Conservation (phyloP, 1,139 yeast genomes). For the Geotrichum reessii region DNA sequence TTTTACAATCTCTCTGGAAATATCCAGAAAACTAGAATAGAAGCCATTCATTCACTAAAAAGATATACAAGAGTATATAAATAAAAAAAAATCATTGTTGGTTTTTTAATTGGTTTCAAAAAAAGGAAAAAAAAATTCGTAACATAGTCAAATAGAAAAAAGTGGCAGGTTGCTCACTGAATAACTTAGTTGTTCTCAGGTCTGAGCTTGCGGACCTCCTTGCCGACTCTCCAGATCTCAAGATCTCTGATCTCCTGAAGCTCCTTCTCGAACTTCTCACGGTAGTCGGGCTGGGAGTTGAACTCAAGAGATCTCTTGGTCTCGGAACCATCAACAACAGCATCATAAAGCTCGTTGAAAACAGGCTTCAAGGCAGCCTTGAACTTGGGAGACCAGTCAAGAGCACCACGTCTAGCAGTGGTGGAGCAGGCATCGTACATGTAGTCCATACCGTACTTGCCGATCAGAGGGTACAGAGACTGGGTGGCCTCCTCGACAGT, state of each 20-base stretch:
- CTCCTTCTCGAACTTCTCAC: conserved; percentile 93
- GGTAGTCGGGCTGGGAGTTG: conserved; percentile 97
- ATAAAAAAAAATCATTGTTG: too few relatives aligned
- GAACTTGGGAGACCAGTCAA: conserved; percentile 99
- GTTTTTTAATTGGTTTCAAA: too few relatives aligned
- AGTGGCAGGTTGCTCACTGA: neutral
- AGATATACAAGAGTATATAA: too few relatives aligned
- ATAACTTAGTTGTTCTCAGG: conserved; percentile 76
- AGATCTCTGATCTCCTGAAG: conserved; percentile 86
- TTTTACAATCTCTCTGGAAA: neutral
- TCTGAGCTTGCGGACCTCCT: conserved; percentile 98
- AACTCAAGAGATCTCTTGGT: conserved; percentile 96
- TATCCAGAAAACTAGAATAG: neutral
- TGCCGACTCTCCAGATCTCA: conserved; percentile 99
- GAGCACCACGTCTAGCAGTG: conserved; percentile 99
- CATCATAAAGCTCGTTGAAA: conserved; percentile 89
- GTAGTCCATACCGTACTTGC: conserved; percentile 99
- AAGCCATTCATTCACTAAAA: neutral
- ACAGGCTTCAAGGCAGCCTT: conserved; percentile 98
- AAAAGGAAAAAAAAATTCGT: too few relatives aligned
- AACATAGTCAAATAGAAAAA: neutral
- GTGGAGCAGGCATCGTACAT: conserved; percentile 99
- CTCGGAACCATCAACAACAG: conserved; percentile 94
- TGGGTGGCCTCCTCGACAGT: conserved; percentile 99
- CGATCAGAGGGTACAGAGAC: conserved; percentile 96